Conservation (phyloP, 805 yeast genomes). For the Ascoidea rubescens region DNA sequence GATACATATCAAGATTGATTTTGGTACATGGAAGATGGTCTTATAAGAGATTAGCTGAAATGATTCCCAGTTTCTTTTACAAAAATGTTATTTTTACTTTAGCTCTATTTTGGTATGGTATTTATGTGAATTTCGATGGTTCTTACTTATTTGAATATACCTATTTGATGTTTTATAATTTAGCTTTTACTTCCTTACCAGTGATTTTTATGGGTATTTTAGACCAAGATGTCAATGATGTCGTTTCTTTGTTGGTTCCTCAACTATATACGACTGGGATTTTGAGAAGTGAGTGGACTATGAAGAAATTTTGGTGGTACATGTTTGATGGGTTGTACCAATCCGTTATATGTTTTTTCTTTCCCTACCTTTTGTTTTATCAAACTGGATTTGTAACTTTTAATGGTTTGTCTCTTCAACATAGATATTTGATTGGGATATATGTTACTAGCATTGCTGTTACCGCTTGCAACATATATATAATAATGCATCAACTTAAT, state of each 20-base stretch:
- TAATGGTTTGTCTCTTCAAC: slow-evolving; percentile 50
- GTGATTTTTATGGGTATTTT: slow-evolving; percentile 66
- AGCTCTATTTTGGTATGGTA: slow-evolving; percentile 71
- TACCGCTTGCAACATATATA: slow-evolving; percentile 51
- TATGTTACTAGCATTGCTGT: slow-evolving; percentile 55
- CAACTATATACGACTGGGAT: slow-evolving; percentile 67
- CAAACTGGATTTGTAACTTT: slow-evolving; percentile 28
- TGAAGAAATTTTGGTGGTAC: slow-evolving; percentile 54
- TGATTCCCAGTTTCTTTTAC: slow-evolving; percentile 73
- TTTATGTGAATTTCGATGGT: slow-evolving; percentile 65
- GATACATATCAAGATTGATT: slow-evolving; percentile 51
- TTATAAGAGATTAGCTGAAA: slow-evolving; percentile 66
- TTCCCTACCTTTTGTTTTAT: slow-evolving; percentile 47
- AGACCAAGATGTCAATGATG: slow-evolving; percentile 69
- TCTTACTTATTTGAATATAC: slow-evolving; percentile 69
- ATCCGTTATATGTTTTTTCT: slow-evolving; percentile 56
- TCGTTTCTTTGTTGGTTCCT: slow-evolving; percentile 58
- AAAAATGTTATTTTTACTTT: slow-evolving; percentile 66
- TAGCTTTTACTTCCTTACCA: slow-evolving; percentile 75
- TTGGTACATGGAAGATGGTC: slow-evolving; percentile 83
- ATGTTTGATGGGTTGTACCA: slow-evolving; percentile 72
- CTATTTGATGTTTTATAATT: slow-evolving; percentile 63
- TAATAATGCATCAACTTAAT: slow-evolving; percentile 53
- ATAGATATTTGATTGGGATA: slow-evolving; percentile 61
- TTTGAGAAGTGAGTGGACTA: slow-evolving; percentile 56